Evolutionary conservation across 1,139 yeast species (phyloP), one percentile per base, ranked within the genome.

Genomic region (Meyerozyma sp.): DNA sequence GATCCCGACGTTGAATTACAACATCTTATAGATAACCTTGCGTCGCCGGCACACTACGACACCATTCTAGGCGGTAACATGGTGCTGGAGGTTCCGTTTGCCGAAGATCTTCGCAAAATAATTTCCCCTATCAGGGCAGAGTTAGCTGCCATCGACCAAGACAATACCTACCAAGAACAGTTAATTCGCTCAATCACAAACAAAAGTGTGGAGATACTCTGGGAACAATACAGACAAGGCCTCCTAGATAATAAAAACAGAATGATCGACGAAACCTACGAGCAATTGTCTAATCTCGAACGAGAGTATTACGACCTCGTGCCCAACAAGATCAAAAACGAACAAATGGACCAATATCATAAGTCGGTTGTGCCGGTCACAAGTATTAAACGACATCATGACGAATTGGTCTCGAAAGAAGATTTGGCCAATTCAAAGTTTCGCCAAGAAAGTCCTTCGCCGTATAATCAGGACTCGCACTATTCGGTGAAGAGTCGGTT

Each of bases 221-320:
- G 75, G 75, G 57, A 48, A 27, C 63, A 60, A 42, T 55, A 49
- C 40, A 42, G 47, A 3, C 51, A 48, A 14, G 53, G 56, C 16
- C 47, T 47, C 14, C 61, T 58, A 10, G 48, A 52, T 26, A 56
- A 56, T 36, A 48, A 54, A 39, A 62, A 62, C 41, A 47, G 55
- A 32, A 46, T 67, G 41, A 50, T 65, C 3, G 49, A 57, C 27
- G 49, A 61, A 21, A 58, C 65, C 4, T 51, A 59, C 36, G 26
- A 26, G 1, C 59, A 65, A 40, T 50, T 70, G 30, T 48, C 52
- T 39, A 50, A 60, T 25, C 49, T 69, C 14, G 50, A 65, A 44
- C 56, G 61, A 39, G 64, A 66, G 25, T 61, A 58, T 43, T 47
- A 63, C 42, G 48, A 55, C 28, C 43, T 59, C 26, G 37, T 34